phyloP scores from a whole-genome alignment of 2,329 filamentous ascomycete genomes.

The Pseudogymnoascus sp. region DNA sequence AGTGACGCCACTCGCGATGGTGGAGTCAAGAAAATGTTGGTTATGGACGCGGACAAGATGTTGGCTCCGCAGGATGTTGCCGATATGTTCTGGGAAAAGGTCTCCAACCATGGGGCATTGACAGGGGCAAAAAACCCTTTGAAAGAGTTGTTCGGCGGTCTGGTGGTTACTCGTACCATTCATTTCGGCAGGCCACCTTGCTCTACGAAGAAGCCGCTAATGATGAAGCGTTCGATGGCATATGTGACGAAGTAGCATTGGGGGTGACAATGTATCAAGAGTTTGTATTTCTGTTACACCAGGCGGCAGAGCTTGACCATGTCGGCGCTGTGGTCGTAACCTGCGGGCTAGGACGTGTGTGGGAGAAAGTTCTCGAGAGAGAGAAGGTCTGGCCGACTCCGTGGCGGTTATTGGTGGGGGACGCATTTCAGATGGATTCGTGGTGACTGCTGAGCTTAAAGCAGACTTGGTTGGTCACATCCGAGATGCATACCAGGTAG shows the following conservation, averaged over 20 bases:
- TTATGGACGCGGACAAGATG: conserved; percentile 52
- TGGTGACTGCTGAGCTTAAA: conserved; percentile 46
- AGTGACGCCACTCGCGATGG: neutral
- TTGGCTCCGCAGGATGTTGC: conserved; percentile 43
- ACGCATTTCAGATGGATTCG: conserved; percentile 36
- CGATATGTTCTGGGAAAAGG: conserved; percentile 38
- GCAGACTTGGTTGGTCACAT: conserved; percentile 37
- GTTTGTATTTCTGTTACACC: conserved; percentile 36
- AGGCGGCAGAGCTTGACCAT: conserved; percentile 25
- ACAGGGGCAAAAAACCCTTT: conserved; percentile 24
- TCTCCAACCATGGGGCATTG: conserved; percentile 6
- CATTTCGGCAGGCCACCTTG: conserved; percentile 46
- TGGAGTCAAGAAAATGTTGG: conserved; percentile 36
- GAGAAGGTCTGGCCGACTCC: conserved; percentile 30
- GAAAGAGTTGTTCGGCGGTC: conserved; percentile 39
- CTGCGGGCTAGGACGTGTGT: conserved; percentile 43
- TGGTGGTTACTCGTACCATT: conserved; percentile 42
- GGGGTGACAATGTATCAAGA: conserved; percentile 38
- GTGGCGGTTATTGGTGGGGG: conserved; percentile 46
- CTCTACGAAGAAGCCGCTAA: conserved; percentile 40
- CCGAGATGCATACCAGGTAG: conserved; percentile 24
- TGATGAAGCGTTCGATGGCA: conserved; percentile 32
- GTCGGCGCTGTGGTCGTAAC: conserved; percentile 44
- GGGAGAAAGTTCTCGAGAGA: conserved; percentile 44
- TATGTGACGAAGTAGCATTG: conserved; percentile 38